Conservation (phyloP, 2,329 filamentous ascomycete genomes). For the Pleoardoris graminearum region DNA sequence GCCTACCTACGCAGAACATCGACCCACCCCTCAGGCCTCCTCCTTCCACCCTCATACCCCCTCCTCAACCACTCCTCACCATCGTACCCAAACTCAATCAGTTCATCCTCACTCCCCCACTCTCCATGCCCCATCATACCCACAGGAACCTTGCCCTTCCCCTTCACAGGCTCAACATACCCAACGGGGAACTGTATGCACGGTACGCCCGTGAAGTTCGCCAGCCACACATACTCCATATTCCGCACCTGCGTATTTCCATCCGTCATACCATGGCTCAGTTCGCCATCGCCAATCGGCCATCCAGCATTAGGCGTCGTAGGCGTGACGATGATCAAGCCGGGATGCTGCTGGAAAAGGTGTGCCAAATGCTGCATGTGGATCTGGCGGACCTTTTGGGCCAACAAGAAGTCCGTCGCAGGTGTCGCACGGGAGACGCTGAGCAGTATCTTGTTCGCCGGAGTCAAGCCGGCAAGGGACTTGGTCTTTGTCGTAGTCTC, state of each 20-base stretch:
- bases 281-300: constrained; percentile 68
- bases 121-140: constrained; percentile 60
- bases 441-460: constrained; percentile 72
- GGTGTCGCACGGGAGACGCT: constrained; percentile 66
- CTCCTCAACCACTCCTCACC: constrained; percentile 53
- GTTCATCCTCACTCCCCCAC: constrained; percentile 58
- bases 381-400: constrained; percentile 72
- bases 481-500: constrained; percentile 64
- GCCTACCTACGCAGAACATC: constrained; percentile 40
- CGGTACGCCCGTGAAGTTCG: constrained; percentile 80
- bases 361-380: constrained; percentile 78
- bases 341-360: constrained; percentile 71
- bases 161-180: constrained; percentile 63
- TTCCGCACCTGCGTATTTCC: constrained; percentile 71
- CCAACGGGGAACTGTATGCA: constrained; percentile 75
- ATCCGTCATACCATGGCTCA: constrained; percentile 68
- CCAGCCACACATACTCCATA: constrained; percentile 85
- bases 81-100: constrained; percentile 59
- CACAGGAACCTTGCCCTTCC: constrained; percentile 60
- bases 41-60: constrained; percentile 38
- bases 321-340: constrained; percentile 77
- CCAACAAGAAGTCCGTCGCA: constrained; percentile 70
- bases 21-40: constrained; percentile 43
- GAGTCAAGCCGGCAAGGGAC: constrained; percentile 61
- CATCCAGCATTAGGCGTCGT: constrained; percentile 77